A percentile compares a stretch with the other conserved stretches of the same genome.
Conservation (phyloP, 176 grass and related monocot genomes). For the Hordeum marinum region DNA sequence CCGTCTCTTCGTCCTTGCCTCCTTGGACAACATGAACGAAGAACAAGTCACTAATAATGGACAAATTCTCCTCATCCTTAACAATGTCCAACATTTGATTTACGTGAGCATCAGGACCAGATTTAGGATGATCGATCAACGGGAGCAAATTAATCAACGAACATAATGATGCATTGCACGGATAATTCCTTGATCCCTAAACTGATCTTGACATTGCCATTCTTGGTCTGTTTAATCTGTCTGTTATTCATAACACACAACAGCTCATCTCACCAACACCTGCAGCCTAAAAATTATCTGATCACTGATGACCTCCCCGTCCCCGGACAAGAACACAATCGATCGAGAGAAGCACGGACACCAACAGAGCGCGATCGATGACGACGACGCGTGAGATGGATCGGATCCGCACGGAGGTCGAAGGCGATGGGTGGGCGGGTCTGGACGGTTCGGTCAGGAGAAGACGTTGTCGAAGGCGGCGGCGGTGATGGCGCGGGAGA, state of each 20-base stretch:
- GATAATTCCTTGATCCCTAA: neutral
- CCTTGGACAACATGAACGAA: neutral
- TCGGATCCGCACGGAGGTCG: neutral
- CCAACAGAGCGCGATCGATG: neutral
- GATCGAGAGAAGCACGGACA: neutral
- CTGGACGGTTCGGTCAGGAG: constrained; percentile 31
- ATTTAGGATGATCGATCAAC: neutral
- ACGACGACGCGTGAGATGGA: neutral
- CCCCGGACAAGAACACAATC: neutral
- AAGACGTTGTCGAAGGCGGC: constrained; percentile 83
- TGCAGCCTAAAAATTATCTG: constrained; percentile 28
- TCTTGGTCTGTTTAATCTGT: neutral
- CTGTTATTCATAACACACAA: constrained; percentile 30
- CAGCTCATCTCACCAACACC: neutral
- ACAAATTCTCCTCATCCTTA: neutral
- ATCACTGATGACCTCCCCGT: neutral
- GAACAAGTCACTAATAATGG: neutral
- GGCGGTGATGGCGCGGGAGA: constrained; percentile 82
- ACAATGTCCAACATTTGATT: neutral
- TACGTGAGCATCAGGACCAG: neutral
- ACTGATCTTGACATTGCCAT: neutral
- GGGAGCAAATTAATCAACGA: neutral
- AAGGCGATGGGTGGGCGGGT: neutral
- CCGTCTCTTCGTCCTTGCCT: neutral
- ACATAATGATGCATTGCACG: neutral